Evolutionary conservation across 768 basidiomycete genomes (phyloP).

Genomic region (Termitomyces sp.): DNA sequence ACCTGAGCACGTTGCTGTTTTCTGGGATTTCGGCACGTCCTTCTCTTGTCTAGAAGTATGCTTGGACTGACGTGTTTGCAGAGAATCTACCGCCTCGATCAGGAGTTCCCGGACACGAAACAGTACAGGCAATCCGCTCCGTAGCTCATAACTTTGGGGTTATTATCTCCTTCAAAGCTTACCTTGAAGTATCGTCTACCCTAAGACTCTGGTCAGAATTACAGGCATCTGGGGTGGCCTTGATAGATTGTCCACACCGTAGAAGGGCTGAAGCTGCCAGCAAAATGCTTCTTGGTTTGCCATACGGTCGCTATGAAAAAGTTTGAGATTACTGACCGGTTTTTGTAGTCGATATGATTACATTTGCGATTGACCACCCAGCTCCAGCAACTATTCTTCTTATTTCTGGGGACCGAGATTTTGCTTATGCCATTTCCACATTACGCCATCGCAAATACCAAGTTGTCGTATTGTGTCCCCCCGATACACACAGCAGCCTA

Average conservation of each 20-base stretch:
- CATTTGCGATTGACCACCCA: constrained; percentile 41
- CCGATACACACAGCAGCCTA: constrained; percentile 34
- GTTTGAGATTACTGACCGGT: background rate
- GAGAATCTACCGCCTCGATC: constrained; percentile 38
- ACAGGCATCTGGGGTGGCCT: constrained; percentile 45
- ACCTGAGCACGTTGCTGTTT: constrained; percentile 38
- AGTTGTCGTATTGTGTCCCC: constrained; percentile 40
- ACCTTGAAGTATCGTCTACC: constrained; percentile 44
- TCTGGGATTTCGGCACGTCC: constrained; percentile 28
- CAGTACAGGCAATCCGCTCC: constrained; percentile 42
- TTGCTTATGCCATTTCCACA: constrained; percentile 42
- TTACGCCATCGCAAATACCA: constrained; percentile 37
- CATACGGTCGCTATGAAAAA: background rate
- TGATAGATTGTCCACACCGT: constrained; percentile 38
- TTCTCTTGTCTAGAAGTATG: background rate
- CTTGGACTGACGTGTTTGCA: constrained; percentile 16
- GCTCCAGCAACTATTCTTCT: constrained; percentile 44
- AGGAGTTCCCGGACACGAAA: constrained; percentile 36
- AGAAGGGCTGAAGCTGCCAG: constrained; percentile 41
- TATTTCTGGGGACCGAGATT: constrained; percentile 45
- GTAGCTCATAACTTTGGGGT: constrained; percentile 47
- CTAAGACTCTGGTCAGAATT: constrained; percentile 38
- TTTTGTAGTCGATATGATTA: constrained; percentile 24
- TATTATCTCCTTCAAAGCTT: constrained; percentile 52
- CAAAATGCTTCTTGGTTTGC: constrained; percentile 50